These are phyloP conservation scores for Parafenestella ontariensis DNA, from an alignment of 2,329 filamentous ascomycete species.

Conservation along the genomic window DNA sequence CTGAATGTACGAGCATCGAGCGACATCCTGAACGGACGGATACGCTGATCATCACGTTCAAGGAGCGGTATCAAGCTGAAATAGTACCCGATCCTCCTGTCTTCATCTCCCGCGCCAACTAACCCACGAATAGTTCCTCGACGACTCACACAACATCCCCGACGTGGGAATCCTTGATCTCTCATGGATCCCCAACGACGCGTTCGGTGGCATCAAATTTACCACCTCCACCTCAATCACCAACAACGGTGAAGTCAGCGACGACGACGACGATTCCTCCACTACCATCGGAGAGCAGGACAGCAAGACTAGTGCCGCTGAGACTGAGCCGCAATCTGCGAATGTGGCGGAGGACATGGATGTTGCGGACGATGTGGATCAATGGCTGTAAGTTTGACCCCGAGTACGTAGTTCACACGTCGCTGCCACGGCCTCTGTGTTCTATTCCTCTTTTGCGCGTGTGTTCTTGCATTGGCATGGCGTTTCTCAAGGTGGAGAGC, in stretches of 20 bases:
- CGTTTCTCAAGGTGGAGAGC: not conserved
- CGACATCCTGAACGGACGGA: slow-evolving; percentile 48
- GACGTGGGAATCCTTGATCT: slow-evolving; percentile 70
- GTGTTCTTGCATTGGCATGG: not conserved
- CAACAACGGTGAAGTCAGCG: slow-evolving; percentile 5
- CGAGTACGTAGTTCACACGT: slow-evolving; percentile 6
- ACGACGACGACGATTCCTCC: slow-evolving; percentile 28
- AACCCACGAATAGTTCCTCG: slow-evolving; percentile 53
- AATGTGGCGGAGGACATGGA: slow-evolving; percentile 33
- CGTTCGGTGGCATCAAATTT: slow-evolving; percentile 20
- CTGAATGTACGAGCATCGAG: slow-evolving; percentile 49
- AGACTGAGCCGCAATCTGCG: slow-evolving; percentile 7
- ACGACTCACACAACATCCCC: slow-evolving; percentile 65
- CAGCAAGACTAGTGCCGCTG: slow-evolving; percentile 6
- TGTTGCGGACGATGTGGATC: slow-evolving; percentile 45
- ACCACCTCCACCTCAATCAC: not conserved
- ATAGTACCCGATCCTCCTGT: slow-evolving; percentile 47
- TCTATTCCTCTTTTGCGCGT: not conserved
- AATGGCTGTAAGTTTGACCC: slow-evolving; percentile 28
- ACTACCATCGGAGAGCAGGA: slow-evolving; percentile 17
- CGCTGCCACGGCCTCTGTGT: not conserved
- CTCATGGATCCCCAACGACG: slow-evolving; percentile 63
- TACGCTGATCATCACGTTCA: slow-evolving; percentile 52
- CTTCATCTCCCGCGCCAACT: not conserved
- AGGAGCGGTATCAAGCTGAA: slow-evolving; percentile 68